Evolutionary conservation across 495 filamentous ascomycete species (phyloP).

Genomic region (Coniosporium apollinis): DNA sequence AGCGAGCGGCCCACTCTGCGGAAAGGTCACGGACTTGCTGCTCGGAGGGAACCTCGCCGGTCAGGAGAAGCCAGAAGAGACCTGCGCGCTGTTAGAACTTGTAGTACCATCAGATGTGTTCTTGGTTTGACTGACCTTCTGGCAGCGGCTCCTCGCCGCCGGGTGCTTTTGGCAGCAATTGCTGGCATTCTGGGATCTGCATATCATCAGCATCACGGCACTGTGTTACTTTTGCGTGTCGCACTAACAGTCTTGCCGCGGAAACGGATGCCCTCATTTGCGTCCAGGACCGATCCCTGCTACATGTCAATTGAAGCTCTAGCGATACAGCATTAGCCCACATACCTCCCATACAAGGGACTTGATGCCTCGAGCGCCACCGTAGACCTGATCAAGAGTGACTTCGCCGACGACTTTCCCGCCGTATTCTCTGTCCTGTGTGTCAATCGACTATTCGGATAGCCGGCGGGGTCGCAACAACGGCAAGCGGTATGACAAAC

Average conservation of each 20-base stretch:
- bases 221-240: neutral
- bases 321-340: slow-evolving; percentile 5
- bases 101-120: slow-evolving; percentile 5
- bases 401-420: slow-evolving; percentile 93
- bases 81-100: slow-evolving; percentile 27
- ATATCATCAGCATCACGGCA: slow-evolving; percentile 10
- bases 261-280: slow-evolving; percentile 98
- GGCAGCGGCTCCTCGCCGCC: slow-evolving; percentile 92
- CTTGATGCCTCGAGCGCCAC: slow-evolving; percentile 98
- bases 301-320: slow-evolving; percentile 14
- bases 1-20: slow-evolving; percentile 95
- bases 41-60: slow-evolving; percentile 89
- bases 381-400: slow-evolving; percentile 97
- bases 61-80: slow-evolving; percentile 98
- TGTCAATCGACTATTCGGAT: neutral
- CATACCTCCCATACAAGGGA: slow-evolving; percentile 86
- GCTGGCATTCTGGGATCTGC: slow-evolving; percentile 91
- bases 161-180: slow-evolving; percentile 87
- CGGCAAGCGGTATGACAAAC: too few relatives aligned
- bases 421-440: slow-evolving; percentile 58
- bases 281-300: slow-evolving; percentile 86
- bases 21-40: slow-evolving; percentile 96
- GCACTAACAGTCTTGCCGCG: slow-evolving; percentile 73
- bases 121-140: slow-evolving; percentile 59
- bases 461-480: neutral